These are phyloP conservation scores for Fusarium denticulatum DNA, from an alignment of 2,329 filamentous ascomycete genomes.

Conservation along the genomic window DNA sequence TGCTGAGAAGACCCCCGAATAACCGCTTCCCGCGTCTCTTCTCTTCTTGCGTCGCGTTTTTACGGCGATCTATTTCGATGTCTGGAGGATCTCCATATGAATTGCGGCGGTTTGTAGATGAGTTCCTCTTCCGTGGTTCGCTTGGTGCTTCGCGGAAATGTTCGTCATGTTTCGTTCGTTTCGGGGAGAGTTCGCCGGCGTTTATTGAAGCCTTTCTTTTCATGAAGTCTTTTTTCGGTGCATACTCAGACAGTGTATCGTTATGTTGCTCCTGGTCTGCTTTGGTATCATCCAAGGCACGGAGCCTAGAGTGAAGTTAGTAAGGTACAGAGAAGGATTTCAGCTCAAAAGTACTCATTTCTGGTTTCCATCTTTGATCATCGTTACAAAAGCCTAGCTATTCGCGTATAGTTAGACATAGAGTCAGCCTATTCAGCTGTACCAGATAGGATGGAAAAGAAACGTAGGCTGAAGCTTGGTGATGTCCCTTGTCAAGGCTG, in stretches of 20 bases:
- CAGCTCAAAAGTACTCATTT: slow-evolving; percentile 32
- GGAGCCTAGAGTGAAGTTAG: slow-evolving; percentile 35
- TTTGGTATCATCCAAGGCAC: slow-evolving; percentile 20
- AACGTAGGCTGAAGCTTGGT: neutral
- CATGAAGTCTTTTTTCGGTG: slow-evolving; percentile 16
- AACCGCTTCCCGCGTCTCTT: slow-evolving; percentile 85
- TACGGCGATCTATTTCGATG: slow-evolving; percentile 36
- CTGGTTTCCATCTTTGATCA: slow-evolving; percentile 31
- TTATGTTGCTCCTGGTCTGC: neutral
- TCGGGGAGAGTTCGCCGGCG: slow-evolving; percentile 35
- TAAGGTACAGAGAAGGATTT: slow-evolving; percentile 1
- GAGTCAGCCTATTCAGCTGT: neutral
- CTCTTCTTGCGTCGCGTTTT: slow-evolving; percentile 68
- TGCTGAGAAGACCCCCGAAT: slow-evolving; percentile 83
- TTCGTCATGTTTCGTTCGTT: slow-evolving; percentile 42
- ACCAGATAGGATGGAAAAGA: neutral
- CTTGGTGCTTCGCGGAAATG: slow-evolving; percentile 21
- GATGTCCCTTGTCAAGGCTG: slow-evolving; percentile 43
- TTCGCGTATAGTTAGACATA: neutral
- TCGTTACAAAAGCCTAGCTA: neutral
- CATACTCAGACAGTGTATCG: neutral
- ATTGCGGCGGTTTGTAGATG: slow-evolving; percentile 15
- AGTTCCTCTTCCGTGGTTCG: slow-evolving; percentile 27
- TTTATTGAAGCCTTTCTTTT: slow-evolving; percentile 47
- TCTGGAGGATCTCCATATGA: slow-evolving; percentile 11